phyloP scores from a whole-genome alignment of 1,139 yeast genomes.

The Suhomyces choctaworum region DNA sequence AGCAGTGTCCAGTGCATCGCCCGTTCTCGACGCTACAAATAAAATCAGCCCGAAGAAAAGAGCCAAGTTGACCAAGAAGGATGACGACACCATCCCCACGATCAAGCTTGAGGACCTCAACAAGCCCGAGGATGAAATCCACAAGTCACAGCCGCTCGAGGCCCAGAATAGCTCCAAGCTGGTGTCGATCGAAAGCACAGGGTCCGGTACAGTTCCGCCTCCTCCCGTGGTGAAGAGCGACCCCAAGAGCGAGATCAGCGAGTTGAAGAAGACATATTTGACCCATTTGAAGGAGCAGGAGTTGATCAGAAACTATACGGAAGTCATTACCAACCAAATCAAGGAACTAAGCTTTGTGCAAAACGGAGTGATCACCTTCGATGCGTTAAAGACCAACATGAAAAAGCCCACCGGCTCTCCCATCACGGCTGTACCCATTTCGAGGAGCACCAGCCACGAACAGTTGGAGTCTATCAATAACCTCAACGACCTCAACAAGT shows the following conservation, averaged over 20 bases:
- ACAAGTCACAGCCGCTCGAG: no score
- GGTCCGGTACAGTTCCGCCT: conserved; percentile 7
- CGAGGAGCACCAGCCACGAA: conserved; percentile 23
- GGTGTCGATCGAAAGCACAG: neutral
- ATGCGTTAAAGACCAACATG: conserved; percentile 31
- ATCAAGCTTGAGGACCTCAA: conserved; percentile 3
- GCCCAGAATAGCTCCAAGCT: neutral
- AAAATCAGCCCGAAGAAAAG: conserved; percentile 15
- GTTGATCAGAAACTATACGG: conserved; percentile 45
- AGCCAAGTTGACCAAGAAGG: conserved; percentile 12
- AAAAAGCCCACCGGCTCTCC: conserved; percentile 9
- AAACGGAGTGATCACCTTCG: conserved; percentile 48
- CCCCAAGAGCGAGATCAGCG: conserved; percentile 21
- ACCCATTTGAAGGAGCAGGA: conserved; percentile 48
- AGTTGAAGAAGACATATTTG: conserved; percentile 36
- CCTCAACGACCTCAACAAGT: conserved; percentile 44
- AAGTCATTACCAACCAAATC: conserved; percentile 46
- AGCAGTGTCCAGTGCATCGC: neutral
- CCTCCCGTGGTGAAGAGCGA: conserved; percentile 14
- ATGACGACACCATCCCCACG: conserved; percentile 8
- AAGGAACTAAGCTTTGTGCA: conserved; percentile 48
- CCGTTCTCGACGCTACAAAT: conserved; percentile 1
- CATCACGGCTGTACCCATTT: conserved; percentile 7
- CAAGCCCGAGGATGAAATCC: neutral
- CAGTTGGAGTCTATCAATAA: conserved; percentile 45